Base-by-base conservation (phyloP, 208 protist species). In the Leishmania guyanensis region DNA sequence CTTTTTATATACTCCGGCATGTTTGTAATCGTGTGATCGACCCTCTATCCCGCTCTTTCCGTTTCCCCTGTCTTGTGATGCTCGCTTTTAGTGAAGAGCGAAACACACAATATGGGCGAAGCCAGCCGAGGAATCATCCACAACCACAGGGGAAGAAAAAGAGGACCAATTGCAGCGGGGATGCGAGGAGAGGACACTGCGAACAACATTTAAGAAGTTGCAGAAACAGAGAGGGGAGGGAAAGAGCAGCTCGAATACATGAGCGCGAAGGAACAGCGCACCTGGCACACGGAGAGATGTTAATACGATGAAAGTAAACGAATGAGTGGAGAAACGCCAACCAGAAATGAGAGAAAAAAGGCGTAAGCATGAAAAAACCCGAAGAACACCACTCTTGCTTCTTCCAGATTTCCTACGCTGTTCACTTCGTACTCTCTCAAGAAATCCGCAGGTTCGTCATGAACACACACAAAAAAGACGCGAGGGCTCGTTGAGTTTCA, bases 281-380 rank as follows among this genome's bases (percentile, higher is more conserved):
- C 53, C 43, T 26, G 17, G 53, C 53, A 22, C 17, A 58, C 17
- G 5, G n/a, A 62, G 56, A 62, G 56, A 4, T 8, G 26, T 62
- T 29, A 5, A 62, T 29, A 29, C 5, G 9, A 62, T 14, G 2
- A 17, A 62, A 1, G 22, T 17, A 62, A 29, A 26, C 20, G 56
- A 3, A 17, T 3, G 26, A 62, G 33, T 26, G 64, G 29, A 20
- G 29, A 20, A 33, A 36, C 64, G 22, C 64, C 9, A 69, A 43
- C 29, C 5, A 33, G 29, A n/a, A 43, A 0, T 26, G 17, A n/a
- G 56, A 84, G 75, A 76, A 36, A 79, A 75, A 84, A 80, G 43
- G 43, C 43, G 43, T 46, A 46, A 46, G 43, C 43, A 46, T 4
- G 10, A 29, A 69, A 75, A 1, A 29, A 26, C 5, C 29, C n/a